These are phyloP conservation scores for Metarhizium humberi DNA, from an alignment of 2,329 filamentous ascomycete genomes.

Conservation along the genomic window DNA sequence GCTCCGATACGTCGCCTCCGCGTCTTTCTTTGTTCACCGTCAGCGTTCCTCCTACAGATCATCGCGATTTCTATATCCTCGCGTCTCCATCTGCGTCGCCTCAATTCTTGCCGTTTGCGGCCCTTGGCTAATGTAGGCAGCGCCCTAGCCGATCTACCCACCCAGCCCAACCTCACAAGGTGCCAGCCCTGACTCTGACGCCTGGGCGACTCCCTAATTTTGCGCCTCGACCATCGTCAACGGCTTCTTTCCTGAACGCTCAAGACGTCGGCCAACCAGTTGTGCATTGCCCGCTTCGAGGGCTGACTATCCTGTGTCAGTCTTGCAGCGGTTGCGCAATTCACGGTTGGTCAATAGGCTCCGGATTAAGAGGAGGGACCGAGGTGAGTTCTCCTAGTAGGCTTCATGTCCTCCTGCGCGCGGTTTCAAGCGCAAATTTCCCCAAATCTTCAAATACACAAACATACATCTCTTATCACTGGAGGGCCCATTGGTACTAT, in stretches of 20 bases:
- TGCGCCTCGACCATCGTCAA: constrained; percentile 5
- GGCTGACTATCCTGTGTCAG: constrained; percentile 15
- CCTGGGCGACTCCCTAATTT: constrained; percentile 5
- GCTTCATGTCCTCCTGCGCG: neutral
- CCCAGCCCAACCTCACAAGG: constrained; percentile 1
- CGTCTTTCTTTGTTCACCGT: constrained; percentile 7
- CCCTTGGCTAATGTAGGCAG: constrained; percentile 4
- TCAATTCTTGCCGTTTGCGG: constrained; percentile 7
- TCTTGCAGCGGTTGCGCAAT: constrained; percentile 16
- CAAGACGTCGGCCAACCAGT: neutral
- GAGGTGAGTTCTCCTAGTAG: constrained; percentile 9
- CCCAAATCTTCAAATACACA: constrained; percentile 9
- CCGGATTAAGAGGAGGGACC: constrained; percentile 14
- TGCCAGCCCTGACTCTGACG: neutral
- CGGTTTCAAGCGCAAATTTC: neutral
- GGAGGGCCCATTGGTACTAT: neutral
- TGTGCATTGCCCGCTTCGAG: constrained; percentile 12
- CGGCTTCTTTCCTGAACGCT: neutral
- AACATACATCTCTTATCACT: neutral
- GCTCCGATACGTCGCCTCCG: constrained; percentile 31
- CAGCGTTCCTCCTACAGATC: constrained; percentile 8
- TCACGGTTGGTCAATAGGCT: constrained; percentile 12
- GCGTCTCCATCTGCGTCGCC: constrained; percentile 5
- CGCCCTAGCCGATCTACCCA: constrained; percentile 2
- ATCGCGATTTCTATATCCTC: neutral